Evolutionary conservation across 1,139 yeast genomes (phyloP), one percentile per base, ranked within the genome.

Genomic region (Suhomyces terraborum): DNA sequence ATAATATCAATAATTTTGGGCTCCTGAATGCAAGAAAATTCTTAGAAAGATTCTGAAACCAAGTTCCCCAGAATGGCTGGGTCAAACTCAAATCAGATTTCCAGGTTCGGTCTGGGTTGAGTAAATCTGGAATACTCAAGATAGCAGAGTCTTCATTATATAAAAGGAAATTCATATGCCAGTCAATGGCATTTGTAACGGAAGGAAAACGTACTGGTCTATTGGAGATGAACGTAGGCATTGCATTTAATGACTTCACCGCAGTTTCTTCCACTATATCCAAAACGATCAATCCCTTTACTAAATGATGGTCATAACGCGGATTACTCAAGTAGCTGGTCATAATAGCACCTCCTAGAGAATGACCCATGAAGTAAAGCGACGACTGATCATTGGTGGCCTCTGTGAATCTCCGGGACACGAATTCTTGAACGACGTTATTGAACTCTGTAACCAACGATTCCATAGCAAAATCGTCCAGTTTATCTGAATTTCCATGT

Each of bases 231-330:
- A 87, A 86, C 17, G 61, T 56, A 3, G 81, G 77, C 88, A 93
- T 91, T 3, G 79, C 70, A 4, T 62, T 55, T 6, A 93, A 66
- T 0, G 96, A 81, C 25, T 77, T 75, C 2, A 85, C 70, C 0
- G 98, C 98, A 0, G 93, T 84, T 47, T 91, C 98, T 57, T 93
- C 98, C 3, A 93, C 97, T 2, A 94, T 94, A 61, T 93, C 99
- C 18, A 93, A 64, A 69, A 91, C 80, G 0, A 79, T 77, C 5
- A 93, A 63, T 0, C 98, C 98, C 32, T 72, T 68, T 2, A 81
- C 54, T 41, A 65, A 50, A 41, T 54, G 45, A 6, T 40, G 35
- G 14, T 50, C 38, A 6, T 45, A 42, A 25, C 59, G 47, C 53
- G 49, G 16, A 17, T 38, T 19, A 35, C 47, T 30, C 37, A 51